These are phyloP conservation scores for Globisporangium solare DNA, from an alignment of 352 stramenopile genomes.

Conservation along the genomic window DNA sequence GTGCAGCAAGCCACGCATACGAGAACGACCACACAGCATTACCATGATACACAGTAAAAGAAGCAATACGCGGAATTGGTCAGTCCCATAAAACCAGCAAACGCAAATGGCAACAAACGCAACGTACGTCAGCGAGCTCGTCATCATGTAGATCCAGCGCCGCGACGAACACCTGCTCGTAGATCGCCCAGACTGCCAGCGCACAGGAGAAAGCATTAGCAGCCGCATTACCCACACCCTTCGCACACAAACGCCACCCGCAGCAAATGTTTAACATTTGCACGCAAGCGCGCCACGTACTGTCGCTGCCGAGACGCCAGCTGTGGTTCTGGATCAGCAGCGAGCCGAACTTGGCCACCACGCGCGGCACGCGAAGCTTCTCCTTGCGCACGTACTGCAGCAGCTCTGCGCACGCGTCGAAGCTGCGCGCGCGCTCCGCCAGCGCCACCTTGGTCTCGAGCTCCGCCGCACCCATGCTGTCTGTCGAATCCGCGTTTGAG, in stretches of 20 bases:
- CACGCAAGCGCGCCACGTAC: conserved; percentile 20
- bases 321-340: conserved; percentile 46
- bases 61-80: background rate
- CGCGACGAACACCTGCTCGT: conserved; percentile 64
- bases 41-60: background rate
- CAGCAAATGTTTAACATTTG: conserved; percentile 7
- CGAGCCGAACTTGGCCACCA: conserved; percentile 33
- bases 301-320: conserved; percentile 45
- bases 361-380: conserved; percentile 42
- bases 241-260: background rate
- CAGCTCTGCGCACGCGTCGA: conserved; percentile 35
- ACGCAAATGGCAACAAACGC: background rate
- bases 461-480: conserved; percentile 30
- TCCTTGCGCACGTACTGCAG: conserved; percentile 53
- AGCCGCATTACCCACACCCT: background rate
- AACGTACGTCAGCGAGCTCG: conserved; percentile 31
- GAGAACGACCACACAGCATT: no score
- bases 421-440: conserved; percentile 26
- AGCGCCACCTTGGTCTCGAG: conserved; percentile 40
- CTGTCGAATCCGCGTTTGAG: background rate
- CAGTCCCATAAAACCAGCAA: background rate
- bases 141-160: conserved; percentile 60
- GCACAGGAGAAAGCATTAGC: background rate
- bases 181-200: conserved; percentile 48
- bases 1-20: background rate